Evolutionary conservation across 768 basidiomycete species (phyloP), one percentile per base, ranked within the genome.

Genomic region (Trametes punicea): DNA sequence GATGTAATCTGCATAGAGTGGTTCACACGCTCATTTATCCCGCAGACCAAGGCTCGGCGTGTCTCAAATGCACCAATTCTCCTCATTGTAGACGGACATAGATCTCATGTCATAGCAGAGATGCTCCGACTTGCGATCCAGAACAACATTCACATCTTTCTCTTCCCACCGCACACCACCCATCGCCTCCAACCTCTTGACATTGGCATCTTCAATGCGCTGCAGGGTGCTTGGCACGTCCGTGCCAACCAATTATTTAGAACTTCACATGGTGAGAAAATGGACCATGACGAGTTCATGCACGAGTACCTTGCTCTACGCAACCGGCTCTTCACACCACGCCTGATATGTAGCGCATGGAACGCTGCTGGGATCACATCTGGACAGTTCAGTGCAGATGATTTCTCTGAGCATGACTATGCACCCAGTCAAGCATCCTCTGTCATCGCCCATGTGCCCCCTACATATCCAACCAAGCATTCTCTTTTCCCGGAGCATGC

Each of bases 81-180:
- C 0, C 72, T 80, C 20, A 71, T 77, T 23, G 69, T 67, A 18
- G 72, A 79, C 68, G 75, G 77, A 1, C 78, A 80, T 64, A 69
- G 67, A 31, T 79, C 77, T 0, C 78, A 80, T 60, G 56, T 57
- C 30, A 68, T 64, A 0, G 26, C 56, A 0, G 20, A 57, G 2
- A 64, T 76, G 33, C 51, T 61, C n/a, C 39, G 65, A 15, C 49
- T 69, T 21, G 75, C 72, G 2, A 26, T 55, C 4, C 29, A 64
- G 38, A 48, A 73, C 49, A 59, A 65, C n/a, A 68, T 76, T 31
- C 50, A 70, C 1, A 39, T 77, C 8, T 67, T 72, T 39, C 63
- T 52, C 26, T 65, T 77, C 31, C 78, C 74, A 1, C 65, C 75
- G 21, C 73, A 80, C 33, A 73, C 67, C 0, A 79, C 77, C 0